Conservation (phyloP, 495 filamentous ascomycete genomes). For the Haplographium delicatum region DNA sequence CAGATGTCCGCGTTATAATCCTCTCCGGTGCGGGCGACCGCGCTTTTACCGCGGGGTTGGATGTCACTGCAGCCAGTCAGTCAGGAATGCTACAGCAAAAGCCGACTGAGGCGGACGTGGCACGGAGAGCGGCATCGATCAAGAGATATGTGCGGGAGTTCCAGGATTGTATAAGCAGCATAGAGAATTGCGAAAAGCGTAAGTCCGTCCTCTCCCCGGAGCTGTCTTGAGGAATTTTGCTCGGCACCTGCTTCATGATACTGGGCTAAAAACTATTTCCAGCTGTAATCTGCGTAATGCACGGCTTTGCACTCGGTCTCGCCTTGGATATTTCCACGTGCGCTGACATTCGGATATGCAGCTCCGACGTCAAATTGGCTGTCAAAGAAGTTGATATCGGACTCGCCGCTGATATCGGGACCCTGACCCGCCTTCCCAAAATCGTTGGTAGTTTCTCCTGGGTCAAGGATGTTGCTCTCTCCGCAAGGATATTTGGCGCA, state of each 20-base stretch:
- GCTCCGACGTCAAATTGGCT: conserved; percentile 56
- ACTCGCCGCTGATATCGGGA: conserved; percentile 89
- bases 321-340: conserved; percentile 78
- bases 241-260: no score
- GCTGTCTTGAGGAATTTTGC: no score
- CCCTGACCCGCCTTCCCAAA: conserved; percentile 79
- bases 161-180: conserved; percentile 66
- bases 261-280: no score
- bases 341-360: conserved; percentile 74
- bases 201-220: conserved; percentile 23
- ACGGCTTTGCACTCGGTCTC: conserved; percentile 75
- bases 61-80: conserved; percentile 63
- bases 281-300: conserved; percentile 79
- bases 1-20: conserved; percentile 70
- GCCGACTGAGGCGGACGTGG: conserved; percentile 43
- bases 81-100: conserved; percentile 28
- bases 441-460: conserved; percentile 70
- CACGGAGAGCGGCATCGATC: conserved; percentile 59
- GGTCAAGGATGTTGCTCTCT: conserved; percentile 87
- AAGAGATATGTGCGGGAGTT: conserved; percentile 68
- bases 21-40: conserved; percentile 77
- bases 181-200: conserved; percentile 91
- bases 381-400: conserved; percentile 98
- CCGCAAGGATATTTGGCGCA: conserved; percentile 69
- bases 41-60: conserved; percentile 81